A percentile compares a stretch with the other conserved stretches of the same genome.
Evolutionary conservation across 2,329 filamentous ascomycete genomes (phyloP).

Genomic region (Fusarium verticillioides): DNA sequence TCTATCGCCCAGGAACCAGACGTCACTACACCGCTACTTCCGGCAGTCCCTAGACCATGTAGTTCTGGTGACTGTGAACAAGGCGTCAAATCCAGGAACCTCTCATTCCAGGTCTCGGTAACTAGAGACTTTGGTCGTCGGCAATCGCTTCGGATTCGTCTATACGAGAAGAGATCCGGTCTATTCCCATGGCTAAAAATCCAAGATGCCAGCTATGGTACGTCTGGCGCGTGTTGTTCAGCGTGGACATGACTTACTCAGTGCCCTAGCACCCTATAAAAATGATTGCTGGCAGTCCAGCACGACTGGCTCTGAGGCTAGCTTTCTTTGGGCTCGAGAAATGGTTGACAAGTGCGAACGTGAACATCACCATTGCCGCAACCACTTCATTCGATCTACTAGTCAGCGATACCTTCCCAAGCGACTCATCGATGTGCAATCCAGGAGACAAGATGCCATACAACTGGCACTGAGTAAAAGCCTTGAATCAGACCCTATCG

Average conservation of each 20-base stretch:
- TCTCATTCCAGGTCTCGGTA: background rate
- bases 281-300: background rate
- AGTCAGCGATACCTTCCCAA: background rate
- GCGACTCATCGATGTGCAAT: rapidly evolving
- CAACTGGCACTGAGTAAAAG: rapidly evolving
- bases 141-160: background rate
- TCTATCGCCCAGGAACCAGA: rapidly evolving
- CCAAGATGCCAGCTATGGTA: background rate
- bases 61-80: background rate
- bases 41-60: rapidly evolving
- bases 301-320: rapidly evolving
- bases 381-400: background rate
- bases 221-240: rapidly evolving
- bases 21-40: background rate
- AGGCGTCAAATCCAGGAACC: rapidly evolving
- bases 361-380: rapidly evolving
- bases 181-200: background rate
- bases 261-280: rapidly evolving
- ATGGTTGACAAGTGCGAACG: background rate
- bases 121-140: rapidly evolving
- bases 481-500: rapidly evolving
- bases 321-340: background rate
- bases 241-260: rapidly evolving
- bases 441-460: rapidly evolving
- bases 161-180: rapidly evolving